A percentile compares a stretch with the other conserved stretches of the same genome.
phyloP scores from a whole-genome alignment of 2,329 filamentous ascomycete genomes.

The Pezicula rhizophila region DNA sequence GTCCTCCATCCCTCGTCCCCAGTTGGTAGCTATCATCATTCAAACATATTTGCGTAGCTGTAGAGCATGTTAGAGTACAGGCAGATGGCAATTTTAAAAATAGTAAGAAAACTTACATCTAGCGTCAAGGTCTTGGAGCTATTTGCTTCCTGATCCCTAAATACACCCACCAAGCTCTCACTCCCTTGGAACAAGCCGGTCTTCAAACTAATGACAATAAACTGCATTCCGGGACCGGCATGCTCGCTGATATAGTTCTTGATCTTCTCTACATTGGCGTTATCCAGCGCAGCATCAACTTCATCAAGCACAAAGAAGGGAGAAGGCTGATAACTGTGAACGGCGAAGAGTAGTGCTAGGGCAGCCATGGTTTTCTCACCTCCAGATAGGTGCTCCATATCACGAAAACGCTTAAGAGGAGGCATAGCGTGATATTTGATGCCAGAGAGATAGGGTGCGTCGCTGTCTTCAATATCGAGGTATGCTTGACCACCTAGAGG shows the following conservation, averaged over 20 bases:
- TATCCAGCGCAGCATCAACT: slow-evolving; percentile 96
- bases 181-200: slow-evolving; percentile 93
- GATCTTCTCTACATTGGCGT: slow-evolving; percentile 92
- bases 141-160: slow-evolving; percentile 90
- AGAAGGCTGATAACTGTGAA: slow-evolving; percentile 90
- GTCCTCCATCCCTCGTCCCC: too few relatives aligned
- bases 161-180: slow-evolving; percentile 91
- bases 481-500: slow-evolving; percentile 86
- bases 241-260: slow-evolving; percentile 95
- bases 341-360: slow-evolving; percentile 89
- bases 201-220: slow-evolving; percentile 96
- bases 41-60: slow-evolving; percentile 23
- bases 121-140: slow-evolving; percentile 86
- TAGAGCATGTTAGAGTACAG: slow-evolving; percentile 8
- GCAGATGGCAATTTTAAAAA: neutral
- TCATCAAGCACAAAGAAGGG: slow-evolving; percentile 98
- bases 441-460: slow-evolving; percentile 89
- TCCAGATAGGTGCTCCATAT: slow-evolving; percentile 97
- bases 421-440: slow-evolving; percentile 99
- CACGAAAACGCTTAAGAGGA: slow-evolving; percentile 93
- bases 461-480: slow-evolving; percentile 87
- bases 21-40: neutral
- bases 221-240: slow-evolving; percentile 95
- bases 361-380: slow-evolving; percentile 99
- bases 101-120: slow-evolving; percentile 66